These are phyloP conservation scores for Penicillium egyptiacum DNA, from an alignment of 495 filamentous ascomycete species.

Conservation along the genomic window DNA sequence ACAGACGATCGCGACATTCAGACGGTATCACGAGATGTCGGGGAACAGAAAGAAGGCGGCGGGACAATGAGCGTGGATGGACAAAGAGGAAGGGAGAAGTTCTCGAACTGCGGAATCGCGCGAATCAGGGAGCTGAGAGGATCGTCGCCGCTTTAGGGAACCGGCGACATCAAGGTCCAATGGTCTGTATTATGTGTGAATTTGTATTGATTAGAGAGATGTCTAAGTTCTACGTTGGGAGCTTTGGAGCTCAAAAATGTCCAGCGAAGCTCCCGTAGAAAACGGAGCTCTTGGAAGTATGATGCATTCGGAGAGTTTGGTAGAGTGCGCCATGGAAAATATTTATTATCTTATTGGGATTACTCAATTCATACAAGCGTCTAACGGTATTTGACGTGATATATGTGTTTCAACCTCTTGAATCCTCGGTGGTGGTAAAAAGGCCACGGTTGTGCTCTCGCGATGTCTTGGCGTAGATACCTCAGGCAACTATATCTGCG, in stretches of 20 bases:
- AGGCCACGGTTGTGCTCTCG: conserved; percentile 8
- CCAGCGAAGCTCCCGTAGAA: not conserved
- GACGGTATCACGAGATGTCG: conserved; percentile 13
- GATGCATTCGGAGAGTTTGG: conserved; percentile 5
- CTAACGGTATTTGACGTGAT: not conserved
- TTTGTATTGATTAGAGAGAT: not conserved
- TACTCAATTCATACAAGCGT: not conserved
- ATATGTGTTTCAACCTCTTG: not conserved
- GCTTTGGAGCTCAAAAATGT: conserved; percentile 6
- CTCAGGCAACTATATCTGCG: not conserved
- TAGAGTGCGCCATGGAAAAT: not conserved
- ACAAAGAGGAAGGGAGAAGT: conserved; percentile 33
- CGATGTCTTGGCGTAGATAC: conserved; percentile 1
- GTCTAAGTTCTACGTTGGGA: conserved; percentile 4
- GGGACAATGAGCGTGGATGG: conserved; percentile 17
- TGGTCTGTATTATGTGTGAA: not conserved
- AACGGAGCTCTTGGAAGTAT: conserved; percentile 6
- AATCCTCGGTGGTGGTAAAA: not conserved
- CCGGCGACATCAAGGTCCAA: conserved; percentile 5
- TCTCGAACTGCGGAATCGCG: conserved; percentile 31
- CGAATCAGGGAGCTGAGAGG: conserved; percentile 17
- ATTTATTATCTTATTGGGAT: not conserved
- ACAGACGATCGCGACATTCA: conserved; percentile 28
- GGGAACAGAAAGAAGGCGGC: conserved; percentile 15
- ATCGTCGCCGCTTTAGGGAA: conserved; percentile 18